phyloP scores from a whole-genome alignment of 495 filamentous ascomycete species.

The Aspergillus wentii region DNA sequence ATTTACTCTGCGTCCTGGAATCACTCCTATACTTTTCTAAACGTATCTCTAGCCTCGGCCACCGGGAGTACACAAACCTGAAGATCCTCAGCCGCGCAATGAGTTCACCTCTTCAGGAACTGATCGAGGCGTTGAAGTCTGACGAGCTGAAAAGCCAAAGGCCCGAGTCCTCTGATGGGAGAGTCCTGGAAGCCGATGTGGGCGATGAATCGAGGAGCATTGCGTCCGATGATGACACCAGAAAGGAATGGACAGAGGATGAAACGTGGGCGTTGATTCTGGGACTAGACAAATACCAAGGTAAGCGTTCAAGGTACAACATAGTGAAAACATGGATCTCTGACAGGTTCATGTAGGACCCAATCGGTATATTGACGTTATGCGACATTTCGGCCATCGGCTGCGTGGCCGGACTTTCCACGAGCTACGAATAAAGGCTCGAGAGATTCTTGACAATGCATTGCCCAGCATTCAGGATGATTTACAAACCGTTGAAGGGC shows the following conservation, averaged over 20 bases:
- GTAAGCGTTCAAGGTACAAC: constrained; percentile 5
- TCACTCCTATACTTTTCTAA: constrained; percentile 10
- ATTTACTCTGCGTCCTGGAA: constrained; percentile 10
- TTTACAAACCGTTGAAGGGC: constrained; percentile 13
- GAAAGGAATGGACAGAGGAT: constrained; percentile 10
- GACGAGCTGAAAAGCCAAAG: neutral
- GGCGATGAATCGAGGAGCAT: too few relatives aligned
- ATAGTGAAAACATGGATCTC: neutral
- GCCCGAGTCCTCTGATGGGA: neutral
- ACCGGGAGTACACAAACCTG: constrained; percentile 1
- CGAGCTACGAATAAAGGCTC: constrained; percentile 11
- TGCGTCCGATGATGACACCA: neutral
- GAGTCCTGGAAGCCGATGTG: too few relatives aligned
- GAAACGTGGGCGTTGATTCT: constrained; percentile 12
- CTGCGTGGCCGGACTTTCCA: constrained; percentile 9
- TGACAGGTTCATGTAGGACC: constrained; percentile 5
- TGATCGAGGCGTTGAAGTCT: constrained; percentile 5
- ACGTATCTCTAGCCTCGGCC: constrained; percentile 3
- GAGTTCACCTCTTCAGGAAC: constrained; percentile 1
- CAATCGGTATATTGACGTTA: constrained; percentile 15
- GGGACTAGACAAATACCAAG: constrained; percentile 15
- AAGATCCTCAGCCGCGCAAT: constrained; percentile 1
- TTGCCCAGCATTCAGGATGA: constrained; percentile 1
- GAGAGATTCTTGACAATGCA: neutral
- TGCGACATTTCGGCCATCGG: constrained; percentile 5